Percentiles rank a stretch among this genome's conserved stretches.
Evolutionary conservation across 345 rosid genomes (phyloP).

Genomic region (Populus simonii): DNA sequence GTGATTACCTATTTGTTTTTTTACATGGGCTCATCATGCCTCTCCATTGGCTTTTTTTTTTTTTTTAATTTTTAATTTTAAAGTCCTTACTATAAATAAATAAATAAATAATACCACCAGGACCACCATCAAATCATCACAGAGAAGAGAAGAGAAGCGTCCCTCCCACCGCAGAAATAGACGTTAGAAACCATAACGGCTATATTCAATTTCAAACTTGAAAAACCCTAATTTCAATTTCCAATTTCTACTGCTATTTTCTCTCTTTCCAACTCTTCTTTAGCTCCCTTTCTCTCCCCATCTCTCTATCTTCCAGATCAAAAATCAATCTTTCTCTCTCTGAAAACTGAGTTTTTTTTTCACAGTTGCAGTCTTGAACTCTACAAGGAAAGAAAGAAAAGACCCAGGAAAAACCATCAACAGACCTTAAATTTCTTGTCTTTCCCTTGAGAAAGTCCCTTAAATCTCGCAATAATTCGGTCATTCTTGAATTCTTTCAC

Average conservation of each 20-base stretch:
- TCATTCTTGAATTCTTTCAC: background rate
- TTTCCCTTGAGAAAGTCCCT: background rate
- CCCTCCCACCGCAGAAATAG: background rate
- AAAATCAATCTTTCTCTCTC: background rate
- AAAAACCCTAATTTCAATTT: constrained; percentile 23
- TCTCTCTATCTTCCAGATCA: no score
- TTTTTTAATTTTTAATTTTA: no score
- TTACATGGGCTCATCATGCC: no score
- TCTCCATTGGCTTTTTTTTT: no score
- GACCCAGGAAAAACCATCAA: background rate
- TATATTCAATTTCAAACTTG: constrained; percentile 26
- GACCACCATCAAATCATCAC: background rate
- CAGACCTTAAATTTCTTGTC: background rate
- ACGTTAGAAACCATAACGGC: constrained; percentile 42
- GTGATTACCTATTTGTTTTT: background rate
- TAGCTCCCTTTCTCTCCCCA: constrained; percentile 7
- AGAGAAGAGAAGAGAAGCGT: no score
- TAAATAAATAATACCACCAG: background rate
- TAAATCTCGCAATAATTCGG: background rate
- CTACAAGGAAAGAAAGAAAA: background rate
- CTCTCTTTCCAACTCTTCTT: constrained; percentile 14
- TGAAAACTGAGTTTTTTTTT: background rate
- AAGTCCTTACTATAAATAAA: no score
- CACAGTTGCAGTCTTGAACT: background rate
- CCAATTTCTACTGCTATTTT: background rate